Percentiles rank a stretch among this genome's conserved stretches.
phyloP scores from a whole-genome alignment of 2,329 filamentous ascomycete species.

The Cryphonectria parasitica region DNA sequence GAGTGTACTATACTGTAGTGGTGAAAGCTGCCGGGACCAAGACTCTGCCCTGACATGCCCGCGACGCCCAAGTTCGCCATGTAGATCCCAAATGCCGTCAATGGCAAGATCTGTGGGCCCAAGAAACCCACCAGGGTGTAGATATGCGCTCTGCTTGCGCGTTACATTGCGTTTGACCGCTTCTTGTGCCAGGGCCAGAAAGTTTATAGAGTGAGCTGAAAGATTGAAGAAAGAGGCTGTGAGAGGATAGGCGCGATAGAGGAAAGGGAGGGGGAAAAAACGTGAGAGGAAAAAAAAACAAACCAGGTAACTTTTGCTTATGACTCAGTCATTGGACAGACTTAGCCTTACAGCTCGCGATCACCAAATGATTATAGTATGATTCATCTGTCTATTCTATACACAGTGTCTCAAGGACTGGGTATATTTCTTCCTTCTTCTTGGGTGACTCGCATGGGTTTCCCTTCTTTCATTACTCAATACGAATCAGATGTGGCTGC shows the following conservation, averaged over 20 bases:
- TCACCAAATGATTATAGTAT: background rate
- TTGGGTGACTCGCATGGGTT: background rate
- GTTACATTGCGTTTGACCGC: background rate
- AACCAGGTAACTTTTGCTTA: background rate
- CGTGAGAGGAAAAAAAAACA: background rate
- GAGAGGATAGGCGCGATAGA: background rate
- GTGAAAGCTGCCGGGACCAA: background rate
- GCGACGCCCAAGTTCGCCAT: background rate
- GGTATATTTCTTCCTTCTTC: background rate
- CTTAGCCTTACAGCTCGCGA: background rate
- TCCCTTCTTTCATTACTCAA: background rate
- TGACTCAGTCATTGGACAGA: background rate
- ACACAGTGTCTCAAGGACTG: background rate
- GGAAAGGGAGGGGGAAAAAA: background rate
- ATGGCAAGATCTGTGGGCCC: background rate
- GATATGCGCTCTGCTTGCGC: background rate
- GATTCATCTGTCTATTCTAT: background rate
- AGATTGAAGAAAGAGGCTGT: background rate
- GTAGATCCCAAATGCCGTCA: conserved; percentile 6
- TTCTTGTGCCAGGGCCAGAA: background rate
- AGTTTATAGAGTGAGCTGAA: background rate
- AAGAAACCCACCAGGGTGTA: background rate
- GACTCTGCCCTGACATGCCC: background rate
- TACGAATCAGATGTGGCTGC: background rate
- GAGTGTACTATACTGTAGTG: background rate